Conservation (phyloP, 1,284 basidiomycete species). For the Meripilus lineatus region DNA sequence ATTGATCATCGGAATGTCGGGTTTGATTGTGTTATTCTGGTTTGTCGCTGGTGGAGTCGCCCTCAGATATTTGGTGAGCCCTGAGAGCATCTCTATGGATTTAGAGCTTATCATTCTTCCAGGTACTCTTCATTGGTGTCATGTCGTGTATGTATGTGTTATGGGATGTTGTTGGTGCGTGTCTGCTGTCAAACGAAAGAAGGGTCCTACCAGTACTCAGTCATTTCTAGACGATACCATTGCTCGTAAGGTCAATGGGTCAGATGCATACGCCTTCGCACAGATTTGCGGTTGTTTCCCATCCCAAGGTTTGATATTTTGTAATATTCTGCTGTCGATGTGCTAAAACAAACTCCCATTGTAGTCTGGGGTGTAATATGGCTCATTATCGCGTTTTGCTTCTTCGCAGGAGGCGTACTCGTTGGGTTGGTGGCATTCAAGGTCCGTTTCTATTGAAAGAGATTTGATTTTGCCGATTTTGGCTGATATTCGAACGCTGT, state of each 20-base stretch:
- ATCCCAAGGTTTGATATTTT: constrained; percentile 45
- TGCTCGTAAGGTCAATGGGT: constrained; percentile 84
- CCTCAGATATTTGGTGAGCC: constrained; percentile 64
- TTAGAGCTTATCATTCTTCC: constrained; percentile 15
- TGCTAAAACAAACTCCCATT: constrained; percentile 5
- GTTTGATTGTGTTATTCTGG: constrained; percentile 78
- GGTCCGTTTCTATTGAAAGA: constrained; percentile 32
- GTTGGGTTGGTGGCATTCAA: constrained; percentile 88
- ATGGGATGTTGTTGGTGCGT: constrained; percentile 82
- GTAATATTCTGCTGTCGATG: not conserved
- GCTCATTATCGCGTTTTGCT: constrained; percentile 77
- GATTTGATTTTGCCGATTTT: constrained; percentile 3
- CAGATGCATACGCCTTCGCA: constrained; percentile 90
- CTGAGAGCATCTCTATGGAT: constrained; percentile 2
- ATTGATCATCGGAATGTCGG: constrained; percentile 72
- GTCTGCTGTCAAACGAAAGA: constrained; percentile 4
- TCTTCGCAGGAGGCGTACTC: constrained; percentile 80
- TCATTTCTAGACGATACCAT: constrained; percentile 77
- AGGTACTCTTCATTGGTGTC: constrained; percentile 93
- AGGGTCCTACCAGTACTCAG: constrained; percentile 11
- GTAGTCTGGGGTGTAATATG: constrained; percentile 87
- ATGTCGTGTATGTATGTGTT: constrained; percentile 87
- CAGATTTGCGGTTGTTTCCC: constrained; percentile 81
- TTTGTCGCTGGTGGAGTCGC: constrained; percentile 73
- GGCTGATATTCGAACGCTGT: not conserved